A percentile compares a stretch with the other conserved stretches of the same genome.
phyloP scores from a whole-genome alignment of 2,329 filamentous ascomycete genomes.

The Huntiella savannae region DNA sequence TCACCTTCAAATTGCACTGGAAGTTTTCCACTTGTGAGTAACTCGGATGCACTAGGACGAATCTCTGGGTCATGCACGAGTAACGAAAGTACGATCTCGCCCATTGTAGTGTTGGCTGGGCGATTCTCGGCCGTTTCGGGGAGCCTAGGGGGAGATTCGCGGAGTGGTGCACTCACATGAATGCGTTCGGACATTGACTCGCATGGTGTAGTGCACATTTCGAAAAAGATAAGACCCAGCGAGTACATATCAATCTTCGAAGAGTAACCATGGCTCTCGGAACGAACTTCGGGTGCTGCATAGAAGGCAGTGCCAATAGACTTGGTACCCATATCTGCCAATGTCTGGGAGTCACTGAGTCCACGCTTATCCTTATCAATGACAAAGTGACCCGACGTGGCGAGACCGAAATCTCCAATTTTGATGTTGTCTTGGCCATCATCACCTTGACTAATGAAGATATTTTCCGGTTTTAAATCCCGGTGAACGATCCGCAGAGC shows the following conservation, averaged over 20 bases:
- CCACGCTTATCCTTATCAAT: slow-evolving; percentile 39
- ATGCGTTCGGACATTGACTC: slow-evolving; percentile 45
- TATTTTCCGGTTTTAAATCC: slow-evolving; percentile 90
- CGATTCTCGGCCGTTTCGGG: slow-evolving; percentile 48
- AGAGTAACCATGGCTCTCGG: slow-evolving; percentile 59
- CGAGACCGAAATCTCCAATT: slow-evolving; percentile 90
- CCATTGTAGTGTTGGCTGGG: slow-evolving; percentile 50
- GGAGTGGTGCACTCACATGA: slow-evolving; percentile 45
- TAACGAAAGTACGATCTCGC: slow-evolving; percentile 59
- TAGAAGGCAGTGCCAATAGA: slow-evolving; percentile 70
- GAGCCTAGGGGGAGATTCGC: slow-evolving; percentile 46
- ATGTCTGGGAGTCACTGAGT: slow-evolving; percentile 13
- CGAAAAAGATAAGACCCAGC: slow-evolving; percentile 90
- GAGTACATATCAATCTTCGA: slow-evolving; percentile 98
- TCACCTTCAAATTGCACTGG: slow-evolving; percentile 88
- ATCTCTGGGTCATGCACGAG: slow-evolving; percentile 68
- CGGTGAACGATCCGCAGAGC: slow-evolving; percentile 81
- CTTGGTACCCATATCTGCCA: slow-evolving; percentile 44
- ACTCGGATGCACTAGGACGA: slow-evolving; percentile 62
- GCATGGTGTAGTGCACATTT: slow-evolving; percentile 68
- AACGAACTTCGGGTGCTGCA: slow-evolving; percentile 78
- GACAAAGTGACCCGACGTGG: slow-evolving; percentile 67
- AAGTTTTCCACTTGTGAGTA: slow-evolving; percentile 69
- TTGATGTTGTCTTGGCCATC: slow-evolving; percentile 78
- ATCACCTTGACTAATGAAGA: slow-evolving; percentile 55